Evolutionary conservation across 2,329 filamentous ascomycete genomes (phyloP).

Genomic region (Diaporthe batatas): DNA sequence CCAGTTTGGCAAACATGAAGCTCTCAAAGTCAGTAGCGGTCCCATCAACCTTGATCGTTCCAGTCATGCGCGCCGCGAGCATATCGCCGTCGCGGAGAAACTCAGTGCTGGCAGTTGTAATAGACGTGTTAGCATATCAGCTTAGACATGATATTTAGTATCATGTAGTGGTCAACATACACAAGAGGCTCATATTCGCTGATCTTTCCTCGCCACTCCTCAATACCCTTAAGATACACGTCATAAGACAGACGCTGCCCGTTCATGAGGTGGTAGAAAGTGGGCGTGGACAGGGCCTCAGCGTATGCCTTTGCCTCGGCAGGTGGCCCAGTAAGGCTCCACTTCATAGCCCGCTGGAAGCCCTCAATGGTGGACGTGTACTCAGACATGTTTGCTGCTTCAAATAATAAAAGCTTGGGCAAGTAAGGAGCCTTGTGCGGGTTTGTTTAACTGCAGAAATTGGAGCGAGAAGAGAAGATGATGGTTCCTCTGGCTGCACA

Average conservation of each 20-base stretch:
- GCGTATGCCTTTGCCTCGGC: constrained; percentile 42
- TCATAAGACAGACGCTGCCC: constrained; percentile 45
- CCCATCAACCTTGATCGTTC: constrained; percentile 48
- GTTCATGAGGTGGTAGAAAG: constrained; percentile 48
- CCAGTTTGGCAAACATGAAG: constrained; percentile 50
- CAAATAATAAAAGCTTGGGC: background rate
- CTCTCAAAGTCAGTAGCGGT: constrained; percentile 47
- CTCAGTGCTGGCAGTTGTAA: constrained; percentile 43
- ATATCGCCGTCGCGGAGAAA: constrained; percentile 50
- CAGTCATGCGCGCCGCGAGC: constrained; percentile 50
- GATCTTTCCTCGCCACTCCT: constrained; percentile 48
- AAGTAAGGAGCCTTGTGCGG: too few species aligned
- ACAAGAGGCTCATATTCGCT: constrained; percentile 48
- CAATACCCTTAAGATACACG: constrained; percentile 45
- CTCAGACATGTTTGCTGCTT: constrained; percentile 44
- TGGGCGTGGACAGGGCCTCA: constrained; percentile 38
- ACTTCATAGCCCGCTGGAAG: constrained; percentile 47
- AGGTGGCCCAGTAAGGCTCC: constrained; percentile 43
- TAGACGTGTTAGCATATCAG: background rate
- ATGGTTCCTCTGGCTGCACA: too few species aligned
- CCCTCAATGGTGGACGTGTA: constrained; percentile 47
- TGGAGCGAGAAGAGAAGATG: too few species aligned
- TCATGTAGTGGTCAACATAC: constrained; percentile 41
- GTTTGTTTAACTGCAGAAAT: too few species aligned
- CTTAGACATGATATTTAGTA: background rate